These are phyloP conservation scores for Leucocoprinus leucothites DNA, from an alignment of 768 basidiomycete species.

Conservation along the genomic window DNA sequence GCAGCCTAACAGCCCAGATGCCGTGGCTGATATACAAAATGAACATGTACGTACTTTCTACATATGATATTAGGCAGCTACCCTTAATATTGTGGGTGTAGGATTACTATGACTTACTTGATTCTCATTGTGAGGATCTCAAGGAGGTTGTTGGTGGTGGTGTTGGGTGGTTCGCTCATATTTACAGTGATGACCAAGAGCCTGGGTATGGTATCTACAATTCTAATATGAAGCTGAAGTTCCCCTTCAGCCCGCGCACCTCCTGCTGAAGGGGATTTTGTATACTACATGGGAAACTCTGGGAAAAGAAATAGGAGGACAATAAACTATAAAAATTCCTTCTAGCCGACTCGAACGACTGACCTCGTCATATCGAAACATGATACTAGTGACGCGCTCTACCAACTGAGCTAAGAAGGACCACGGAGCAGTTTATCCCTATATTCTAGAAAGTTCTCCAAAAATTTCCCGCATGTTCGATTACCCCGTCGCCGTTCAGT, in stretches of 20 bases:
- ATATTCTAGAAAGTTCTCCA: too few relatives aligned
- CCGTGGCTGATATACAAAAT: slow-evolving; percentile 45
- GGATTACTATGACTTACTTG: slow-evolving; percentile 52
- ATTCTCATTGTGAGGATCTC: slow-evolving; percentile 47
- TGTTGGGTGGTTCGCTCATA: slow-evolving; percentile 66
- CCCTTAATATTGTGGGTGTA: slow-evolving; percentile 16
- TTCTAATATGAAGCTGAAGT: slow-evolving; percentile 38
- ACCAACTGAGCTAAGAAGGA: slow-evolving; percentile 27
- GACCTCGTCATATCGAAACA: slow-evolving; percentile 49
- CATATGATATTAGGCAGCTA: not conserved
- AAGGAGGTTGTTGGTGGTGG: slow-evolving; percentile 50
- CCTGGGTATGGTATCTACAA: slow-evolving; percentile 62
- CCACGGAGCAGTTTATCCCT: not conserved
- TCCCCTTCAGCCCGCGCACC: slow-evolving; percentile 50
- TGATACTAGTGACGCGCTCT: slow-evolving; percentile 66
- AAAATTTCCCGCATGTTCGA: too few relatives aligned
- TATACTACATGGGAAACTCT: not conserved
- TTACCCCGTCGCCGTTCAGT: too few relatives aligned
- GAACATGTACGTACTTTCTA: slow-evolving; percentile 35
- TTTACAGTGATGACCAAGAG: slow-evolving; percentile 50
- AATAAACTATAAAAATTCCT: slow-evolving; percentile 16
- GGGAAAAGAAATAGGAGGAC: too few relatives aligned
- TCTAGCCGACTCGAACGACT: slow-evolving; percentile 62
- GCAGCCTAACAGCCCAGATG: slow-evolving; percentile 49
- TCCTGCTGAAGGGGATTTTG: slow-evolving; percentile 30